Conservation (phyloP, 371 early-diverging fungal species). For the Mucor piriformis region DNA sequence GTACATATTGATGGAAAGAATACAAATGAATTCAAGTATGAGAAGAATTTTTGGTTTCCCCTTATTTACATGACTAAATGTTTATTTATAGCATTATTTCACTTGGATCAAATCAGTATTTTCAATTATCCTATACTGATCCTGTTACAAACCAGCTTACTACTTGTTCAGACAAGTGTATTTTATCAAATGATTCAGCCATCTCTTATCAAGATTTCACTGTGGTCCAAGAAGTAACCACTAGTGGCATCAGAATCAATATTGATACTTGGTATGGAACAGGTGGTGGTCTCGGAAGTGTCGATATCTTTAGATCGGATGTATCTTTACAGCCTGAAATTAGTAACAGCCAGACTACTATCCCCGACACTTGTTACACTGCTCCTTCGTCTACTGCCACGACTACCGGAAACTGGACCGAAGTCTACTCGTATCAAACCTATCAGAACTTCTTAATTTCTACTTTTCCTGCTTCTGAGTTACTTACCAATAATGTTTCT, state of each 20-base stretch:
- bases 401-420: conserved; percentile 38
- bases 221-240: conserved; percentile 35
- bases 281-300: conserved; percentile 73
- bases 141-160: conserved; percentile 46
- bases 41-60: background rate
- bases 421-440: conserved; percentile 38
- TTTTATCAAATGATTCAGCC: conserved; percentile 49
- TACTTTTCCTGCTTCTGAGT: conserved; percentile 37
- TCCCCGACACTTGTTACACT: background rate
- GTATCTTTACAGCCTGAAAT: conserved; percentile 47
- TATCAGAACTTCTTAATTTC: conserved; percentile 45
- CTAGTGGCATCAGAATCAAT: conserved; percentile 62
- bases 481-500: conserved; percentile 38
- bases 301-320: conserved; percentile 71
- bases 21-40: conserved; percentile 61
- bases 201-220: conserved; percentile 67
- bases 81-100: conserved; percentile 42
- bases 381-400: conserved; percentile 21
- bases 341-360: background rate
- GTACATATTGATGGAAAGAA: conserved; percentile 56
- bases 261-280: conserved; percentile 72
- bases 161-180: conserved; percentile 65
- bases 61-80: background rate
- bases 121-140: conserved; percentile 65
- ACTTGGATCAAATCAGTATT: conserved; percentile 48